Evolutionary conservation across 2,329 filamentous ascomycete genomes (phyloP).

Genomic region (Neoarthrinium moseri): DNA sequence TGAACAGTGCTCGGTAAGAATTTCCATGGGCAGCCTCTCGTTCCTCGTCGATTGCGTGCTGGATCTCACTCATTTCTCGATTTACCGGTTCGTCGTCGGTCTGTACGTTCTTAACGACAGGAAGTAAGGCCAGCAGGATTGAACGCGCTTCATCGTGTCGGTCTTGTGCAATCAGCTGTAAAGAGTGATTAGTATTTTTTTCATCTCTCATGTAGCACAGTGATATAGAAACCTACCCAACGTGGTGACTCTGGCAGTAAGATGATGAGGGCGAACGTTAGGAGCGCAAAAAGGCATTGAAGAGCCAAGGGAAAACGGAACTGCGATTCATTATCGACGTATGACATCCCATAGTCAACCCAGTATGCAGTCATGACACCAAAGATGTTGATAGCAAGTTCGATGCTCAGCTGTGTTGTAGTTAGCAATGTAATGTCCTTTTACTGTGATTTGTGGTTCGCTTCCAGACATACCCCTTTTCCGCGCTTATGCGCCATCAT

Average conservation of each 20-base stretch:
- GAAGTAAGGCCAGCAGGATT: not conserved
- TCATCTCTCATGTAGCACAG: not conserved
- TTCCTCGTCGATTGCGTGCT: conserved; percentile 38
- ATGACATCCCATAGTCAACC: conserved; percentile 38
- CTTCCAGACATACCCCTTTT: conserved; percentile 12
- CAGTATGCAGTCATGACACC: conserved; percentile 33
- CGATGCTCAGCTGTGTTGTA: conserved; percentile 18
- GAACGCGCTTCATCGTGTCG: not conserved
- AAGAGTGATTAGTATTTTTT: not conserved
- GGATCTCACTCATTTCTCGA: conserved; percentile 30
- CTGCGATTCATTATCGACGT: conserved; percentile 31
- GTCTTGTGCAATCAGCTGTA: conserved; percentile 3
- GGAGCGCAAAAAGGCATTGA: conserved; percentile 39
- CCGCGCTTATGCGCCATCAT: conserved; percentile 3
- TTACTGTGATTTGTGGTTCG: too few relatives aligned
- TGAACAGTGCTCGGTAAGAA: conserved; percentile 34
- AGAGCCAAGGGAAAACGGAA: conserved; percentile 46
- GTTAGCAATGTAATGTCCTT: too few relatives aligned
- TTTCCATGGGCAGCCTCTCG: conserved; percentile 31
- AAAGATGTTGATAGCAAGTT: conserved; percentile 37
- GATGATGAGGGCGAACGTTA: conserved; percentile 24
- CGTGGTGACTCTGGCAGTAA: conserved; percentile 1
- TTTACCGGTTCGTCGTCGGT: not conserved
- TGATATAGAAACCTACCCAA: not conserved
- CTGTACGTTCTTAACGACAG: not conserved